Conservation (phyloP, 2,329 filamentous ascomycete species). For the Penicillium nordicum region DNA sequence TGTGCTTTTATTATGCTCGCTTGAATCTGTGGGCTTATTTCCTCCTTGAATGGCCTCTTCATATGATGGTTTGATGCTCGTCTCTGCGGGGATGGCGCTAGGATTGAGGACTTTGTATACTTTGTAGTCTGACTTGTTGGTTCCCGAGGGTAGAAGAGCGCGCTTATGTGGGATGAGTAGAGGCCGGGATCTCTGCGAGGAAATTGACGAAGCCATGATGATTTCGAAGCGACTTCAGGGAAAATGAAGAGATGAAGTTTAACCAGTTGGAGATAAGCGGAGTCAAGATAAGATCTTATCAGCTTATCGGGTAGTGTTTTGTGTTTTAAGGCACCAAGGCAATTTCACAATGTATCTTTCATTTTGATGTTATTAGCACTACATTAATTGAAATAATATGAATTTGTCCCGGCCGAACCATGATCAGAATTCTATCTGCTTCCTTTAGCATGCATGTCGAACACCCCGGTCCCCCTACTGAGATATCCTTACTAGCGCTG, state of each 20-base stretch:
- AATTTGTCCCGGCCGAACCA: not conserved
- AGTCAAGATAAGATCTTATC: not conserved
- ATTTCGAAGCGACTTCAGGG: not conserved
- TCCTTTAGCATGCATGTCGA: not conserved
- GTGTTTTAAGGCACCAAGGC: not conserved
- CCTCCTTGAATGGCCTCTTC: not conserved
- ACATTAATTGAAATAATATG: not conserved
- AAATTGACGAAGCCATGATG: constrained; percentile 4
- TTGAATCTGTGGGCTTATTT: not conserved
- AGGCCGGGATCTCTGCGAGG: constrained; percentile 14
- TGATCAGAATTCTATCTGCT: not conserved
- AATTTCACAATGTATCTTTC: not conserved
- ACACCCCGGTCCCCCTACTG: not conserved
- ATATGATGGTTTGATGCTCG: constrained; percentile 12
- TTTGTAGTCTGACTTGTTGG: not conserved
- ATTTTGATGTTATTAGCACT: not conserved
- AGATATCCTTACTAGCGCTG: constrained; percentile 29
- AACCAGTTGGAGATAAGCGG: not conserved
- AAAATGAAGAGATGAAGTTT: not conserved
- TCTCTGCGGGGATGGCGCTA: constrained; percentile 22
- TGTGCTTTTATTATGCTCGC: not conserved
- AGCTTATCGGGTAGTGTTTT: not conserved
- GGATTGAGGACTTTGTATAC: constrained; percentile 21
- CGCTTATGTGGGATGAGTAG: constrained; percentile 31
- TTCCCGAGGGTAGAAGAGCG: constrained; percentile 16